Evolutionary conservation across 2,329 filamentous ascomycete genomes (phyloP), one percentile per base, ranked within the genome.

Genomic region (Fusarium avenaceum): DNA sequence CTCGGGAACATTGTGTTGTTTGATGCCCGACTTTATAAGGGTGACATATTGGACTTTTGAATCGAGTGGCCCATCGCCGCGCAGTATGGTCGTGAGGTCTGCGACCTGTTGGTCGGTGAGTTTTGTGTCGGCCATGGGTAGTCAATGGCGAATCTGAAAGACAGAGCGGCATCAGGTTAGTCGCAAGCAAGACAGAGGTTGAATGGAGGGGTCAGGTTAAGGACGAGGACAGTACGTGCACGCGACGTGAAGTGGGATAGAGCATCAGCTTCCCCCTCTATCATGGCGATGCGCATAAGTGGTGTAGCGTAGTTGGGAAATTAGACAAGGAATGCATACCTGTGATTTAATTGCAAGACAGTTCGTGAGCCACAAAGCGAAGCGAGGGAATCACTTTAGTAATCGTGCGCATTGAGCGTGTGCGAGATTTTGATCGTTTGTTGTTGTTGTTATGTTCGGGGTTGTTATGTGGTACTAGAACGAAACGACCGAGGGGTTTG

Each of bases 1-100:
- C 70, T 96, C 93, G 63, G 93, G 93, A 45, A 97, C 92, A 82
- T 94, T 94, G 77, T 92, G 91, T 79, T 97, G 94, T 80, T 97
- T 97, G 84, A 97, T 97, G 77, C 89, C 88, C 43, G 92, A 94
- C 81, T 97, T 97, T 80, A 94, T 84, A 74, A 83, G 85, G 62
- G 89, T 92, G 72, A 97, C 87, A 54, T 87, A 86, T 68, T 88
- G 84, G 67, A 93, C 85, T 77, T 94, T 94, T 51, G 85, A 80
- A 74, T 94, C 91, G 72, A 92, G 83, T 48, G 88, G 85, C 38
- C 86, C 85, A 72, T 92, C 91, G 72, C 87, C 86, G 77, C 82
- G 82, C 55, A 89, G 78, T 63, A 87, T 79, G 45, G 80, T 79
- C 67, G 83, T 74, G 67, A 89, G 80, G 80, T 85, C 83, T 53